A percentile compares a stretch with the other conserved stretches of the same genome.
Evolutionary conservation across 2,329 filamentous ascomycete genomes (phyloP).

Genomic region (Arthroderma uncinatum): DNA sequence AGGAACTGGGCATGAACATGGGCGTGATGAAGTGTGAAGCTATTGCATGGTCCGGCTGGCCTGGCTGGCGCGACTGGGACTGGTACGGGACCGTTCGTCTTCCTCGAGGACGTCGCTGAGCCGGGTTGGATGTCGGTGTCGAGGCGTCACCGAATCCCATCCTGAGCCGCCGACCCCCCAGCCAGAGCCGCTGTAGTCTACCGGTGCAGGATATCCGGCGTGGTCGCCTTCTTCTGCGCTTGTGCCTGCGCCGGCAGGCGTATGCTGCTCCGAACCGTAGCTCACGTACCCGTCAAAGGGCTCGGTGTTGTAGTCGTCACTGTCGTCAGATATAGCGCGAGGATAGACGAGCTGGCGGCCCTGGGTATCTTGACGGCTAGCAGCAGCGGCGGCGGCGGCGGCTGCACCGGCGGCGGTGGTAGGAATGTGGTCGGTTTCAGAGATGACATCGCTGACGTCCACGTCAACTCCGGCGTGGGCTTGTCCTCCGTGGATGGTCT

Average conservation of each 20-base stretch:
- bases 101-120: conserved; percentile 83
- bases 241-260: conserved; percentile 19
- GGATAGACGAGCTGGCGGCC: conserved; percentile 50
- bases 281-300: conserved; percentile 37
- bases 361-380: conserved; percentile 50
- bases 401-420: conserved; percentile 45
- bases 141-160: conserved; percentile 62
- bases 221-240: conserved; percentile 18
- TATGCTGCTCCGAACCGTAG: conserved; percentile 33
- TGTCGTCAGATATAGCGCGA: conserved; percentile 39
- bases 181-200: conserved; percentile 56
- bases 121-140: conserved; percentile 76
- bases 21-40: neutral
- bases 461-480: conserved; percentile 19
- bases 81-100: conserved; percentile 59
- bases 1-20: neutral
- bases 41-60: conserved; percentile 31
- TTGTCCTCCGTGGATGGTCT: conserved; percentile 20
- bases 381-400: conserved; percentile 15
- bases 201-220: conserved; percentile 26
- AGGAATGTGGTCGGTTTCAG: conserved; percentile 53
- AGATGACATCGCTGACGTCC: conserved; percentile 49
- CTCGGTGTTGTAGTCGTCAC: conserved; percentile 46
- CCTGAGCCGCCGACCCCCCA: conserved; percentile 54
- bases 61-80: conserved; percentile 58